These are phyloP conservation scores for Sclerospora graminicola DNA, from an alignment of 352 stramenopile species.

Conservation along the genomic window DNA sequence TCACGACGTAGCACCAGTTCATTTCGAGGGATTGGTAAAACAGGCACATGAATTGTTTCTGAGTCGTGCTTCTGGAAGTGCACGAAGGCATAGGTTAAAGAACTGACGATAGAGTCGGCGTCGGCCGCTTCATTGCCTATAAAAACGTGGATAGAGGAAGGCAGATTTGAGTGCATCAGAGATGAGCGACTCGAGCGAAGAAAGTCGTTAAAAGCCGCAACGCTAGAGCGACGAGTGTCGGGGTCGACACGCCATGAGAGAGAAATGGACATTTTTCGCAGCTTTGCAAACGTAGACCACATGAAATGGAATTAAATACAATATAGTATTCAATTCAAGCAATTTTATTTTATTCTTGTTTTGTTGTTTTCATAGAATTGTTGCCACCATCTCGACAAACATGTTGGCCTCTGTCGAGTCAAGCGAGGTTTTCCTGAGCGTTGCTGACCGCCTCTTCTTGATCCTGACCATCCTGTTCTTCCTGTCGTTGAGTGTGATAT, in stretches of 20 bases:
- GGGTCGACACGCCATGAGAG: slow-evolving; percentile 7
- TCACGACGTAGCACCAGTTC: slow-evolving; percentile 62
- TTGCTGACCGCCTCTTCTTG: slow-evolving; percentile 40
- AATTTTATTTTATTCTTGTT: too few relatives aligned
- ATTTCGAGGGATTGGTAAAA: slow-evolving; percentile 51
- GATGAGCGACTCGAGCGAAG: slow-evolving; percentile 4
- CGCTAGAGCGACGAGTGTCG: slow-evolving; percentile 6
- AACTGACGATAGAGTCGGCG: slow-evolving; percentile 79
- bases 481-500: slow-evolving; percentile 43
- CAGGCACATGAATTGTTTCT: slow-evolving; percentile 28
- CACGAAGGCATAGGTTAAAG: slow-evolving; percentile 50
- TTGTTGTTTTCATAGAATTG: too few relatives aligned
- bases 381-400: neutral
- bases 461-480: slow-evolving; percentile 51
- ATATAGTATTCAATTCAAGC: too few relatives aligned
- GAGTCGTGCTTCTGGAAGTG: slow-evolving; percentile 7
- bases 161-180: slow-evolving; percentile 1
- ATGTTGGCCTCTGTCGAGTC: slow-evolving; percentile 8
- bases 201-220: slow-evolving; percentile 14
- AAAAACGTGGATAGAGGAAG: slow-evolving; percentile 36
- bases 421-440: slow-evolving; percentile 22
- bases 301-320: too few relatives aligned
- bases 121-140: slow-evolving; percentile 77
- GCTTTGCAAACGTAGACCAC: neutral
- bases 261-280: neutral